Base-by-base conservation (phyloP, 2,329 filamentous ascomycete species). In the Dactylellina haptotyla region DNA sequence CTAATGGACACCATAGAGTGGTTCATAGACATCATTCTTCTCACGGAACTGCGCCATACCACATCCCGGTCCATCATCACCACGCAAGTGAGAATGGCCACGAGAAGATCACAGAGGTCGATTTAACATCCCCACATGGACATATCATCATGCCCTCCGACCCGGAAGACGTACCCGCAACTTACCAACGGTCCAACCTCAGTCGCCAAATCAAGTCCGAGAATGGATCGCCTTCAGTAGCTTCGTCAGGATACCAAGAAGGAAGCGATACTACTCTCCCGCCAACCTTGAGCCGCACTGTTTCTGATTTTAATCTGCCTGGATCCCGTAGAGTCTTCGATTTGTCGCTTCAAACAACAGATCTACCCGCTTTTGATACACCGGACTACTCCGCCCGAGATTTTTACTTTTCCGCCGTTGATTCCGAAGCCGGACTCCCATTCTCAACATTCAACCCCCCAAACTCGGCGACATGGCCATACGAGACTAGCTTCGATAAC, bases 1-100 rank as follows among this genome's bases (percentile, higher is more conserved):
- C 87, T 76, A 85, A 88, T 77, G 87, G 87, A 56, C 86, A 89
- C 77, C 87, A 88, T 81, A 89, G 87, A 78, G 85, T 87, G 14
- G 82, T 84, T 10, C 84, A 87, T 79, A 88, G 88, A 81, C 86
- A 86, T 80, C 86, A 86, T 76, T 84, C 84, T 30, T 84, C 86
- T 28, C 87, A 88, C 76, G 88, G 88, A 79, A 85, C 84, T 76
- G 86, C 86, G 30, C 87, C 88, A 18, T 89, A 89, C 76, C 84
- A 85, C 70, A 83, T 88, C 43, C 85, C 82, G 78, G 84, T 87
- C 66, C 85, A 85, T 75, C 76, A 76, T 32, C 86, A 87, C 80
- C 86, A 86, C 18, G 82, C 86, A 80, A 80, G 83, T 65, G 81
- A 83, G 79, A 84, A 80, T 67, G 84, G 79, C 77, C 86, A 39